phyloP scores from a whole-genome alignment of 2,329 filamentous ascomycete species.

The Aureobasidium sp. region DNA sequence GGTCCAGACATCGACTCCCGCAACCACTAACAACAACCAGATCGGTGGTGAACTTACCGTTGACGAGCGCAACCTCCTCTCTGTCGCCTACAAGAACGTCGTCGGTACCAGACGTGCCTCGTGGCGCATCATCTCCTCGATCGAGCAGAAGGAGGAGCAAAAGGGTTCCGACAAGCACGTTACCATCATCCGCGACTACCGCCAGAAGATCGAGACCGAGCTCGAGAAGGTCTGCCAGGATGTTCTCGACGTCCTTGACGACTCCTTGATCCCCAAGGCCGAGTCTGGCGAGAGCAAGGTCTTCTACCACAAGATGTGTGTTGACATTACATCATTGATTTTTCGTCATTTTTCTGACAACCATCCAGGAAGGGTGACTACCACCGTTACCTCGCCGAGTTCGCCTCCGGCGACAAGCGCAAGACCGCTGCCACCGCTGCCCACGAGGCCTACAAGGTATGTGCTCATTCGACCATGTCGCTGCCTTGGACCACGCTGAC shows the following conservation, averaged over 20 bases:
- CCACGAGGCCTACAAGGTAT: slow-evolving; percentile 95
- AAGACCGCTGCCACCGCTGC: slow-evolving; percentile 80
- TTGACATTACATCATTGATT: slow-evolving; percentile 22
- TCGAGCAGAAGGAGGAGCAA: slow-evolving; percentile 99
- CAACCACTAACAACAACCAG: slow-evolving; percentile 31
- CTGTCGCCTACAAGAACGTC: slow-evolving; percentile 99
- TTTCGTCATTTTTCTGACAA: slow-evolving; percentile 1
- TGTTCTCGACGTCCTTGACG: slow-evolving; percentile 88
- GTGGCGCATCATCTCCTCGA: slow-evolving; percentile 99
- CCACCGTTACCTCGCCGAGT: slow-evolving; percentile 92
- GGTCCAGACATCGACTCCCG: background rate
- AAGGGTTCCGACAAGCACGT: slow-evolving; percentile 97
- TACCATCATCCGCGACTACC: slow-evolving; percentile 89
- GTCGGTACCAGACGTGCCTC: slow-evolving; percentile 96
- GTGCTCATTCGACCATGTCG: background rate
- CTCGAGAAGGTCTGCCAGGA: slow-evolving; percentile 98
- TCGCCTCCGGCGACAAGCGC: slow-evolving; percentile 86
- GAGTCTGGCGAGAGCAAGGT: slow-evolving; percentile 98
- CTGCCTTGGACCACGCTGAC: background rate
- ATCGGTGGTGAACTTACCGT: slow-evolving; percentile 61
- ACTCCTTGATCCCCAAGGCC: slow-evolving; percentile 90
- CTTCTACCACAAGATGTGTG: slow-evolving; percentile 99
- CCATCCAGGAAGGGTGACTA: slow-evolving; percentile 83
- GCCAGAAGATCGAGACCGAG: slow-evolving; percentile 95
- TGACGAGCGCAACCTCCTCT: slow-evolving; percentile 82